Base-by-base conservation (phyloP, 345 rosid species). In the Rhizophora apiculata region DNA sequence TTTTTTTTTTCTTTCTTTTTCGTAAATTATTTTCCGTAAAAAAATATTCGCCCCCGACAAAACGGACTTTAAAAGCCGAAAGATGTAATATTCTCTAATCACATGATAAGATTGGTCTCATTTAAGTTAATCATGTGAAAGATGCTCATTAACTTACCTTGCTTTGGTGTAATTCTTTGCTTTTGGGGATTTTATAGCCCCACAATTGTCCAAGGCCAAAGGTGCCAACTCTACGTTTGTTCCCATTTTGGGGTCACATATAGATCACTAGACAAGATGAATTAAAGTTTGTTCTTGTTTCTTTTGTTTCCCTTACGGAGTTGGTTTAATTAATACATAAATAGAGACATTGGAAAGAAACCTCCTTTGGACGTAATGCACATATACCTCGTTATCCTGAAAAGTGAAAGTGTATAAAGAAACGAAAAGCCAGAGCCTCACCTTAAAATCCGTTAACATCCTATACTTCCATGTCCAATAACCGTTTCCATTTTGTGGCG, bases 351-450 rank as follows among this genome's bases (percentile, higher is more conserved):
- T 60, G 60, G 73, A 79, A 78, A 82, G 82, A 75, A 76, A 74
- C 56, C 87, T 78, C 65, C 62, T 49, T 63, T 30, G 48, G 83
- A 86, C 84, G 93, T 72, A 85, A 90, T 73, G 96, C 61, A 88
- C 76, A 82, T 85, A 80, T 77, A 71, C 89, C 69, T 61, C 71
- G 6, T 66, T 22, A 36, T 60, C 62, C 68, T 32, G 75, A 60
- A 54, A 76, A 49, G 29, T 2, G 59, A 9, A 2, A 11, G 29
- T 11, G 69, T 48, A 37, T 68, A 63, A 61, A 18, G 43, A 75
- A 71, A 57, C 29, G 21, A 52, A 49, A 26, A 37, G 60, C 30
- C 60, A 22, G 6, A 56, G 60, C 16, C 60, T 22, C 60, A 10
- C 60, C 29, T 56, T 24, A 13, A 15, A 43, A 43, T 1, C 49